Base-by-base conservation (phyloP, 2,329 filamentous ascomycete genomes). In the Chaetomium sp. region DNA sequence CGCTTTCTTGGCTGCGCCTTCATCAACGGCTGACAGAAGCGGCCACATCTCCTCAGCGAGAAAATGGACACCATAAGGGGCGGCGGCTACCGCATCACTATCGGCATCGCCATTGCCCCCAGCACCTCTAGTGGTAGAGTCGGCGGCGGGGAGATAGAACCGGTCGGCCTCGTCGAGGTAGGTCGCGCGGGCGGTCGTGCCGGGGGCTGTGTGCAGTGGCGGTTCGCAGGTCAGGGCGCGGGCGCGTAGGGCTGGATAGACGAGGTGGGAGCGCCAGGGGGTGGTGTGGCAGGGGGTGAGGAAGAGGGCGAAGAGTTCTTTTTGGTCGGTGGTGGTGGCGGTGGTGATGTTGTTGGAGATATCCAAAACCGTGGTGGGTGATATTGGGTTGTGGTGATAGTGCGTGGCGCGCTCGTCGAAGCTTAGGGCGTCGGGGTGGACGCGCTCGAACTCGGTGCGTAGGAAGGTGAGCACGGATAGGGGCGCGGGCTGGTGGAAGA, bases 251-350 rank as follows among this genome's bases (percentile, higher is more conserved):
- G 76, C 74, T 0, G 89, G 82, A 66, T 94, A 82, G 58, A 95
- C 77, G 41, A 97, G 79, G 66, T 95, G 88, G 12, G 87, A 91
- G 65, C 91, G 87, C 92, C 94, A 97, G 2, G 94, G 92, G 0
- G 92, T 97, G 62, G 88, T 89, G 76, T 99, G 94, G 73, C 94
- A 99, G 8, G 94, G 94, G 80, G 91, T 95, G 32, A 99, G 79
- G 72, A 97, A 96, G 19, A 87, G 86, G 37, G 86, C 82, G 64
- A 85, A 86, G 9, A 84, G 76, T 56, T 81, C 78, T 38, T 73
- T 61, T 32, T 61, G 19, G 0, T 63, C 62, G 19, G 38, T 10
- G 66, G 60, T 36, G 51, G 66, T 60, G 49, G 67, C 61, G 34
- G 0, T 61, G 63, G 36, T 66, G 61, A 52, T 65, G 61, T 52